phyloP scores from a whole-genome alignment of 2,329 filamentous ascomycete species.

The Endothia cerciana region DNA sequence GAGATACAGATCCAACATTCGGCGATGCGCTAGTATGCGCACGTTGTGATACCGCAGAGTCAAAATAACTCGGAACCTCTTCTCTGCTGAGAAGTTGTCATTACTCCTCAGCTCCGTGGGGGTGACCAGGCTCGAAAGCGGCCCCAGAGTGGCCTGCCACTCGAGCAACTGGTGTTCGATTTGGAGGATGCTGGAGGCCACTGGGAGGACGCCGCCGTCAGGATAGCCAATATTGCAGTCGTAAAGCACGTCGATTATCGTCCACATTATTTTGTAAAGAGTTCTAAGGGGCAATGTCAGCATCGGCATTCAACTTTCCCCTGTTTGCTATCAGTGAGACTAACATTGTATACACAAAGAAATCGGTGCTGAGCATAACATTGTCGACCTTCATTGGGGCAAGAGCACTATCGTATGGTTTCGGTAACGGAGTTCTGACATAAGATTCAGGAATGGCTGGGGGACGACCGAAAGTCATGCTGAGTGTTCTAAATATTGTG shows the following conservation, averaged over 20 bases:
- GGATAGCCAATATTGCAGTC: conserved; percentile 46
- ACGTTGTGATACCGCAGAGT: conserved; percentile 40
- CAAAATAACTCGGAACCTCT: conserved; percentile 45
- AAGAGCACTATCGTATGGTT: neutral
- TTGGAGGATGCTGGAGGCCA: conserved; percentile 42
- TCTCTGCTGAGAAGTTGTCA: conserved; percentile 31
- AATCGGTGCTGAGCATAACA: conserved; percentile 30
- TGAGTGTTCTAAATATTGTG: conserved; percentile 43
- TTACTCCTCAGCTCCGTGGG: conserved; percentile 33
- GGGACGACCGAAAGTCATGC: conserved; percentile 57
- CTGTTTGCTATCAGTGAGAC: conserved; percentile 1
- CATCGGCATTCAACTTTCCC: too few species aligned
- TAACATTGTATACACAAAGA: conserved; percentile 42
- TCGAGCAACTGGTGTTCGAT: conserved; percentile 44
- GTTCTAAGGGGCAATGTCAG: conserved; percentile 31
- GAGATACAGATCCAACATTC: conserved; percentile 35
- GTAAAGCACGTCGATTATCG: conserved; percentile 46
- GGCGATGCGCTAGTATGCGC: conserved; percentile 38
- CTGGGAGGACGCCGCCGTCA: conserved; percentile 20
- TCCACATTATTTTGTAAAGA: conserved; percentile 41
- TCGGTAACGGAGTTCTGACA: conserved; percentile 44
- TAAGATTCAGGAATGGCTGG: conserved; percentile 49
- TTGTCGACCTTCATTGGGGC: conserved; percentile 18
- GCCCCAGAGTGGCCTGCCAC: conserved; percentile 43
- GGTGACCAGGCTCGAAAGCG: conserved; percentile 34